Evolutionary conservation across 345 rosid species (phyloP), one percentile per base, ranked within the genome.

Genomic region (Brassica napus): DNA sequence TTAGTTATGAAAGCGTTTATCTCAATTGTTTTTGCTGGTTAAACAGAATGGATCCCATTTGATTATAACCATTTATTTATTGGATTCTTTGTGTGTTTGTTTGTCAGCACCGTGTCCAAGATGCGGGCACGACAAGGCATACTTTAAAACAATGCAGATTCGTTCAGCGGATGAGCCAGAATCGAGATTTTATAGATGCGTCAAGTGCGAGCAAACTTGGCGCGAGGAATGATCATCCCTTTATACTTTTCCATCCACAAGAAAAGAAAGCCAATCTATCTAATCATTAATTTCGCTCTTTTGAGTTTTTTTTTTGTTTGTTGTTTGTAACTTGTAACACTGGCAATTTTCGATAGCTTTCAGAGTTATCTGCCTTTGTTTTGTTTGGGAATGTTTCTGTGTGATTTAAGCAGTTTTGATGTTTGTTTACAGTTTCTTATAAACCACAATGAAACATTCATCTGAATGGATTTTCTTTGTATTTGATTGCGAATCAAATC

Each of bases 101-200:
- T 15, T 26, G 31, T 30, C 79, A 82, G 79, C 77, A 39, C 69
- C 71, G 23, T 82, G 84, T 23, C 84, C 81, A 21, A 77, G 55
- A 16, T 82, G 84, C 12, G 47, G 73, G 24, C 78, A 77, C 78
- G 42, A 68, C 69, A 77, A 62, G 73, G 84, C 84, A 59, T 64
- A 69, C 63, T 81, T 77, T 71, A 77, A 28, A 65, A 59, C 81
- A 35, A 67, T 74, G 77, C 84, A 81, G 81, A 77, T 81, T 77
- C 81, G 84, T 39, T 81, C 84, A 30, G 84, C 81, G 0, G 84
- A 82, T 77, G 84, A 82, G 44, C 84, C 78, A 14, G 81, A 77
- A 30, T 72, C 81, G 1, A 81, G 75, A 55, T 81, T 81, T 39
- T 81, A 81, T 62, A 77, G 65, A 68, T 81, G 81, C 55, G 23